These are phyloP conservation scores for Acacia confusa DNA, from an alignment of 306 rosid species.

Conservation along the genomic window DNA sequence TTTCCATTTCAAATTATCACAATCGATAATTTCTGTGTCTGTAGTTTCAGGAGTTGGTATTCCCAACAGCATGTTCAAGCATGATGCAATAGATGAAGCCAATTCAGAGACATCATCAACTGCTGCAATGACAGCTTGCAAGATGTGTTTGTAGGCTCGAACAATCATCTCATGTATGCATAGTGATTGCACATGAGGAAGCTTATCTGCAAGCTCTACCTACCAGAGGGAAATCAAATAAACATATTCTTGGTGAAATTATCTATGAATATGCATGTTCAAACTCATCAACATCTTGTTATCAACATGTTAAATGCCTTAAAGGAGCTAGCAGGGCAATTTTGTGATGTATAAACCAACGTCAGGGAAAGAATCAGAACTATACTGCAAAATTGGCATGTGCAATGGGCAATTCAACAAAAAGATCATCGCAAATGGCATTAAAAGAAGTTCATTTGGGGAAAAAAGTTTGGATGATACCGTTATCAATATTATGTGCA, in stretches of 20 bases:
- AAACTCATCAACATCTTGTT: slow-evolving; percentile 4
- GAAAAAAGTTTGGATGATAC: not conserved
- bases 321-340: not conserved
- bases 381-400: not conserved
- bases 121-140: slow-evolving; percentile 91
- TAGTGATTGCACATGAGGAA: slow-evolving; percentile 95
- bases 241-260: slow-evolving; percentile 21
- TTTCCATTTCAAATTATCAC: slow-evolving; percentile 70
- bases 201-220: slow-evolving; percentile 98
- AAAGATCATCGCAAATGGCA: not conserved
- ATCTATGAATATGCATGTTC: not conserved
- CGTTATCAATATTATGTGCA: not conserved
- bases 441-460: not conserved
- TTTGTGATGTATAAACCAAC: slow-evolving; percentile 4
- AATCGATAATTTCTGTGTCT: slow-evolving; percentile 49
- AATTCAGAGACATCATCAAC: slow-evolving; percentile 69
- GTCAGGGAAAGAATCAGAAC: slow-evolving; percentile 1
- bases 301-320: slow-evolving; percentile 3
- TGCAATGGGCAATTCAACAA: not conserved
- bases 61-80: slow-evolving; percentile 86
- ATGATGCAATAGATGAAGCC: slow-evolving; percentile 82
- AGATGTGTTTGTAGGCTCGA: slow-evolving; percentile 91
- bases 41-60: slow-evolving; percentile 55
- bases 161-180: slow-evolving; percentile 94
- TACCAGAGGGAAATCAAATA: slow-evolving; percentile 36